Conservation (phyloP, 2,329 filamentous ascomycete genomes). For the Sporothrix variecibatus region DNA sequence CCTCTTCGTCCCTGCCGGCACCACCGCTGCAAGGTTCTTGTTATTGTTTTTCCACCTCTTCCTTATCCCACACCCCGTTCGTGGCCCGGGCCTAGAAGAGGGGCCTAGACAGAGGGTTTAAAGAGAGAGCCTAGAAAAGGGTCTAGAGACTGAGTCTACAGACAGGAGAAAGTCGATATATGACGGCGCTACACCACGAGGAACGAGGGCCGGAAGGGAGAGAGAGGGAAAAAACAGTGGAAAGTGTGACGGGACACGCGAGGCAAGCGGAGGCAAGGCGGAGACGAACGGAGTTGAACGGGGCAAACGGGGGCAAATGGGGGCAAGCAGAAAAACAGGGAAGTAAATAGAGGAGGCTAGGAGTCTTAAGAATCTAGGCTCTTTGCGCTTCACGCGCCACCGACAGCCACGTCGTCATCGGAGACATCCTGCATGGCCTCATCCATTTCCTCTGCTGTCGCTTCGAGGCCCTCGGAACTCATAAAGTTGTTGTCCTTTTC, state of each 20-base stretch:
- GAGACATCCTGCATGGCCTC: slow-evolving; percentile 47
- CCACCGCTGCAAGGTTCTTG: not conserved
- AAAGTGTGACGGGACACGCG: not conserved
- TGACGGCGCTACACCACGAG: not conserved
- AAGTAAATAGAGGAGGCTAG: slow-evolving; percentile 10
- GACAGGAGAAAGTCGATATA: not conserved
- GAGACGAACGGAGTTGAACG: not conserved
- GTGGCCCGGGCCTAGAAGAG: not conserved
- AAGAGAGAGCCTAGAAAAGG: not conserved
- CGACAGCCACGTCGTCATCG: slow-evolving; percentile 20
- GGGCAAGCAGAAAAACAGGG: not conserved
- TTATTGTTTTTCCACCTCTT: not conserved
- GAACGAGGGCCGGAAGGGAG: not conserved
- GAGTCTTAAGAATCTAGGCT: not conserved
- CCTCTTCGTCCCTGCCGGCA: not conserved
- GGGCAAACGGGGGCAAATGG: not conserved
- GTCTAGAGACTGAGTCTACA: not conserved
- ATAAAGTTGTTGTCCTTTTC: slow-evolving; percentile 69
- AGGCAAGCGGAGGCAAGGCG: not conserved
- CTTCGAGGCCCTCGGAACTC: slow-evolving; percentile 66
- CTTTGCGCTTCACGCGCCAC: not conserved
- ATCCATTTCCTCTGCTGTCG: slow-evolving; percentile 63
- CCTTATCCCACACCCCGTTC: not conserved
- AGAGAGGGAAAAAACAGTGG: not conserved
- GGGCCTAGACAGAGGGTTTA: no score